These are phyloP conservation scores for Protomyces arabidopsidicola DNA, from an alignment of 1,139 yeast genomes.

Conservation along the genomic window DNA sequence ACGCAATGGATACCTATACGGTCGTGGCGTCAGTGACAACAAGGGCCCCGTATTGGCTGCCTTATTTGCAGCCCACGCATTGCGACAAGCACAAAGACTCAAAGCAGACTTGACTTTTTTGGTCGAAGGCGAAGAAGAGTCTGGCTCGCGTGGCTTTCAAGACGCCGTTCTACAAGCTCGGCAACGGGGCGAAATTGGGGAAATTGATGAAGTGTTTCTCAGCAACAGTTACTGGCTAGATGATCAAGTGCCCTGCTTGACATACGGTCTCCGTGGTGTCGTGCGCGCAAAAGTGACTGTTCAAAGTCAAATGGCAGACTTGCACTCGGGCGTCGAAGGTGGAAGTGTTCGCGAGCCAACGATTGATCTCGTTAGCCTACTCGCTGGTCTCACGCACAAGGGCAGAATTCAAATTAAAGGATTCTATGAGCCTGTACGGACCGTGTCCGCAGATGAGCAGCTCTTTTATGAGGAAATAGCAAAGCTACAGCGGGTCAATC, in stretches of 20 bases:
- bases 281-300: conserved; percentile 71
- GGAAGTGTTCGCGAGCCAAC: conserved; percentile 88
- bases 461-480: conserved; percentile 57
- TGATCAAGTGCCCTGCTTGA: conserved; percentile 80
- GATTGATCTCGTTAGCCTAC: conserved; percentile 68
- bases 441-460: conserved; percentile 54
- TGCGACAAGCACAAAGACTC: conserved; percentile 51
- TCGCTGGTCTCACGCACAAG: conserved; percentile 56
- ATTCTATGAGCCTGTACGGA: conserved; percentile 62
- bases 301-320: conserved; percentile 69
- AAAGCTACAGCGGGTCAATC: conserved; percentile 4
- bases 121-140: conserved; percentile 93
- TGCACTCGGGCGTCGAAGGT: conserved; percentile 96
- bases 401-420: conserved; percentile 63
- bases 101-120: conserved; percentile 73
- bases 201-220: conserved; percentile 80
- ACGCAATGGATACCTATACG: conserved; percentile 78
- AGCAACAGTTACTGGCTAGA: conserved; percentile 95
- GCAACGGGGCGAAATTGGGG: conserved; percentile 49
- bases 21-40: conserved; percentile 90
- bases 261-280: conserved; percentile 91
- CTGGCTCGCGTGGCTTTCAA: conserved; percentile 83
- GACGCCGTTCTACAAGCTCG: conserved; percentile 53
- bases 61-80: conserved; percentile 76
- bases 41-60: conserved; percentile 94